These are phyloP conservation scores for Fusarium camptoceras DNA, from an alignment of 2,329 filamentous ascomycete species.

Conservation along the genomic window DNA sequence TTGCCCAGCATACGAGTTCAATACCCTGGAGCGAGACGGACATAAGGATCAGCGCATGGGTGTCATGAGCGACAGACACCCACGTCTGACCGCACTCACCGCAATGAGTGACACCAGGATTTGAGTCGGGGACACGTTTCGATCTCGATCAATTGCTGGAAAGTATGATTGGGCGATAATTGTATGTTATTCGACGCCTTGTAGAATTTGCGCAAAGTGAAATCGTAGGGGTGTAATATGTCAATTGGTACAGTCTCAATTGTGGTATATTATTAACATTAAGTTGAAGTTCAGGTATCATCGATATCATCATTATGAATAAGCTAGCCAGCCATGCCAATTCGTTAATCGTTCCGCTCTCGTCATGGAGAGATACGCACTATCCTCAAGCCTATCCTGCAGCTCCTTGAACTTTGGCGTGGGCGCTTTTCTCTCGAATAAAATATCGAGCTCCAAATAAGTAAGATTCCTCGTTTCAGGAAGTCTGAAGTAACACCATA, in stretches of 20 bases:
- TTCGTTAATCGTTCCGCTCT: slow-evolving; percentile 37
- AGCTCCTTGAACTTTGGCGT: slow-evolving; percentile 50
- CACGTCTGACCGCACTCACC: not conserved
- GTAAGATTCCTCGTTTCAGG: slow-evolving; percentile 47
- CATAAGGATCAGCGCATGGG: not conserved
- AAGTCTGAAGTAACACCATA: slow-evolving; percentile 47
- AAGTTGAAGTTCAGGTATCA: not conserved
- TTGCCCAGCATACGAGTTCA: not conserved
- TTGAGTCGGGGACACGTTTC: too few species aligned
- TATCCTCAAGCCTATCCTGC: slow-evolving; percentile 38
- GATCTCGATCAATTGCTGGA: not conserved
- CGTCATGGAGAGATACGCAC: slow-evolving; percentile 37
- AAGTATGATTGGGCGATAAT: not conserved
- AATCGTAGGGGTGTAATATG: not conserved
- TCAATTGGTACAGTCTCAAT: not conserved
- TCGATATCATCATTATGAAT: slow-evolving; percentile 32
- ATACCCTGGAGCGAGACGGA: not conserved
- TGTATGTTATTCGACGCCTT: too few species aligned
- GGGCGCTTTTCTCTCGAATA: slow-evolving; percentile 46
- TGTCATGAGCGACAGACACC: not conserved
- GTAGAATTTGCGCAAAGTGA: not conserved
- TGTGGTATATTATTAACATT: not conserved
- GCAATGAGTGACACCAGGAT: not conserved
- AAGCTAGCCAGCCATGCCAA: slow-evolving; percentile 45
- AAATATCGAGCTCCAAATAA: slow-evolving; percentile 45